Evolutionary conservation across 257 asterid genomes (phyloP), one percentile per base, ranked within the genome.

Genomic region (Solanum lycopersicoides): DNA sequence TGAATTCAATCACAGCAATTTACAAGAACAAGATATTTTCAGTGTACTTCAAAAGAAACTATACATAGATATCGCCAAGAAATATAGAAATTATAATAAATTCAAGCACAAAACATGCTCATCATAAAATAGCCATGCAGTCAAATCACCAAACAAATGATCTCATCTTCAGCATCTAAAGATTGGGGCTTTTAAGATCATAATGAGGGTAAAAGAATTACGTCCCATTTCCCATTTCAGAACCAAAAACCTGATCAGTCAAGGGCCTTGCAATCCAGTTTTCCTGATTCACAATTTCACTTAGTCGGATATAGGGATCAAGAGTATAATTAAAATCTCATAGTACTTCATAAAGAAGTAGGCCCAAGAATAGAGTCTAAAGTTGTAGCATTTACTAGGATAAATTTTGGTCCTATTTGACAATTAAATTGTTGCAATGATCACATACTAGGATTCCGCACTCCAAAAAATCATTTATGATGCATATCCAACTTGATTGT

Each of bases 1-100:
- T 28, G 56, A 76, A 89, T 45, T 42, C 44, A 88, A 90, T 93
- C 89, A 93, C 89, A 66, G 45, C 68, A 16, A 37, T 30, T 82
- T 32, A 82, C 45, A 82, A 82, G 42, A 87, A 82, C 10, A 68
- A 28, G 50, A 45, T 10, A 82, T 20, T 82, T 15, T 44, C 41
- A 11, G 30, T 6, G 45, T 32, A 50, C 69, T 47, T 53, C 30
- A 82, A 82, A 80, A 82, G 45, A 30, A 21, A 82, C 44, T 47
- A 30, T 50, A 82, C 85, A 47, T 50, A 82, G 85, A 11, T 50
- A 50, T 82, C 11, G 69, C 85, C 69, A 82, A 32, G 32, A 82
- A 82, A 47, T 47, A 82, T 20, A 7, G 42, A 80, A 80, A 47
- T 18, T 18, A 82, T 11, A 50, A 82, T 20, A 50, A 28, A 30